Evolutionary conservation across 129 eudicot genomes (phyloP).

Genomic region (Heracleum sosnowskyi): DNA sequence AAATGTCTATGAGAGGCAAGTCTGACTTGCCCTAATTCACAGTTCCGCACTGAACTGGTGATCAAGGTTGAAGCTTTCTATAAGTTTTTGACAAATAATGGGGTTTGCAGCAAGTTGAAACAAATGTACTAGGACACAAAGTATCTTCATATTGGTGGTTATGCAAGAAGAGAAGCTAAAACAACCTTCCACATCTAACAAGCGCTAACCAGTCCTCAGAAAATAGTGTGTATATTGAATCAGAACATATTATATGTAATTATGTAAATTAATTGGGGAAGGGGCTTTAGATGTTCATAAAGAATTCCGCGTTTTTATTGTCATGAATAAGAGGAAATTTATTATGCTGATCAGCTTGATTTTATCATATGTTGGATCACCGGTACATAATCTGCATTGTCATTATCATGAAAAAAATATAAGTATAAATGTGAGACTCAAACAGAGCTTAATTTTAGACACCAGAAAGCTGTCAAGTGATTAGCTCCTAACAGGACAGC

Average conservation of each 20-base stretch:
- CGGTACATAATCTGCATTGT: neutral
- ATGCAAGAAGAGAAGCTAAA: neutral
- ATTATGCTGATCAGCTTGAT: neutral
- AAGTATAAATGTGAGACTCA: neutral
- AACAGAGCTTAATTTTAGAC: constrained; percentile 46
- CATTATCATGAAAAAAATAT: constrained; percentile 8
- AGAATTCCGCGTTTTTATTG: neutral
- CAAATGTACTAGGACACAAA: neutral
- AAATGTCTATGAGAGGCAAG: constrained; percentile 37
- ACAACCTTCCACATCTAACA: neutral
- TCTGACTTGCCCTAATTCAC: constrained; percentile 24
- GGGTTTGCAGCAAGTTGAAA: neutral
- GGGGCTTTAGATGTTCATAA: neutral
- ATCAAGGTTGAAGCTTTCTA: neutral
- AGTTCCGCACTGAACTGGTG: constrained; percentile 12
- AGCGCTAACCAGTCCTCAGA: neutral
- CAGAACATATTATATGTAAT: neutral
- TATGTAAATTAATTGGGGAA: neutral
- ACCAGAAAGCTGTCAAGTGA: constrained; percentile 32
- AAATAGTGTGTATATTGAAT: neutral
- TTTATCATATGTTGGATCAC: neutral
- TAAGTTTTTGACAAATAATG: neutral
- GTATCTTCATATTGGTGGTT: neutral
- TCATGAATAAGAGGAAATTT: neutral
- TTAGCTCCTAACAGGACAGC: constrained; percentile 56